A percentile compares a stretch with the other conserved stretches of the same genome.
Evolutionary conservation across 805 yeast genomes (phyloP).

Genomic region (Barnettozyma californica): DNA sequence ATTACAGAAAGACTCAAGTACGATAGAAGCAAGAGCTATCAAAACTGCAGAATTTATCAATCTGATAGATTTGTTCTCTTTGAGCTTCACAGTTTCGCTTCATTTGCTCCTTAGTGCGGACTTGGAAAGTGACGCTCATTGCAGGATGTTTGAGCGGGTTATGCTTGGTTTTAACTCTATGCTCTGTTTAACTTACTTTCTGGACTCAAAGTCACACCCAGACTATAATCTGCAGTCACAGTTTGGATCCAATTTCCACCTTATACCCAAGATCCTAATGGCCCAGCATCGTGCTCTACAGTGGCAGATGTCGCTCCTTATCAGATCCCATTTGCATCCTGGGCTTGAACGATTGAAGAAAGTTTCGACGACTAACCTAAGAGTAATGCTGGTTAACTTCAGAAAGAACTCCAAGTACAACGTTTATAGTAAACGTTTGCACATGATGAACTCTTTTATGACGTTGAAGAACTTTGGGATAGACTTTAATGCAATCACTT

Average conservation of each 20-base stretch:
- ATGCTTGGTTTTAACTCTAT: conserved; percentile 7
- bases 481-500: background rate
- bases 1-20: conserved; percentile 3
- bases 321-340: conserved; percentile 6
- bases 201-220: conserved; percentile 8
- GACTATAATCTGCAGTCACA: conserved; percentile 10
- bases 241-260: conserved; percentile 13
- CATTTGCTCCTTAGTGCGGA: background rate
- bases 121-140: background rate
- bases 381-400: conserved; percentile 1
- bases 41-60: conserved; percentile 9
- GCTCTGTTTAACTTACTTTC: conserved; percentile 8
- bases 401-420: background rate
- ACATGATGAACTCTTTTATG: conserved; percentile 9
- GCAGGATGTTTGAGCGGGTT: conserved; percentile 3
- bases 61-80: background rate
- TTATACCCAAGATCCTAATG: conserved; percentile 12
- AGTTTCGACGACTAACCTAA: background rate
- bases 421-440: conserved; percentile 5
- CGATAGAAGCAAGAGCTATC: background rate
- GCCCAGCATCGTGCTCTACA: conserved; percentile 13
- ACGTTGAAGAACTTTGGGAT: conserved; percentile 5
- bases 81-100: background rate
- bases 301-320: conserved; percentile 8
- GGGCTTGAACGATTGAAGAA: background rate